These are phyloP conservation scores for Claviceps fusiformis DNA, from an alignment of 2,329 filamentous ascomycete species.

Conservation along the genomic window DNA sequence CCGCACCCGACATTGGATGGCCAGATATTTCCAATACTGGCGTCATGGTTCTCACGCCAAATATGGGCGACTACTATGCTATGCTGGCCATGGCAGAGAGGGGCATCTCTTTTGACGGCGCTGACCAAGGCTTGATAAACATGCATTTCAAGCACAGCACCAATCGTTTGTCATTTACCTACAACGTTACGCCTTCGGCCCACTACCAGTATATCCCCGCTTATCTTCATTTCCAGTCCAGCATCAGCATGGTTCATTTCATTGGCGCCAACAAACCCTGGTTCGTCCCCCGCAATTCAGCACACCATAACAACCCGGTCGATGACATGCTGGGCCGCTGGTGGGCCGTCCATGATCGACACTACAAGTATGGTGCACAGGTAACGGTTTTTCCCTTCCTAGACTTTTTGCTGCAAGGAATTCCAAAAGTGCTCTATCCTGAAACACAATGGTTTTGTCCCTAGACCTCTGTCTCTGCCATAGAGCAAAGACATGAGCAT, in stretches of 20 bases:
- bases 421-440: background rate
- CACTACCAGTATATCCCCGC: conserved; percentile 97
- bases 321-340: conserved; percentile 75
- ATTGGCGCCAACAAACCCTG: conserved; percentile 89
- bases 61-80: conserved; percentile 77
- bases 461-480: background rate
- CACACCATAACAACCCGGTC: conserved; percentile 49
- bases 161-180: conserved; percentile 83
- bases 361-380: conserved; percentile 44
- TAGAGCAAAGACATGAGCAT: background rate
- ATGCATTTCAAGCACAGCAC: conserved; percentile 78
- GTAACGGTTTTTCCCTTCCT: conserved; percentile 23
- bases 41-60: conserved; percentile 80
- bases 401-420: background rate
- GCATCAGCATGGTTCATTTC: conserved; percentile 85
- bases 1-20: conserved; percentile 93
- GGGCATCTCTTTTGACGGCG: conserved; percentile 90
- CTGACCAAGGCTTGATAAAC: conserved; percentile 90
- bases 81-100: conserved; percentile 70
- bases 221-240: conserved; percentile 82
- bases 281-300: conserved; percentile 47
- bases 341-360: conserved; percentile 90
- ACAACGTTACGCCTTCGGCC: conserved; percentile 92
- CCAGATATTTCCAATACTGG: conserved; percentile 98
- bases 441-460: background rate